A percentile compares a stretch with the other conserved stretches of the same genome.
phyloP scores from a whole-genome alignment of 306 rosid species.

The Rosa persica region DNA sequence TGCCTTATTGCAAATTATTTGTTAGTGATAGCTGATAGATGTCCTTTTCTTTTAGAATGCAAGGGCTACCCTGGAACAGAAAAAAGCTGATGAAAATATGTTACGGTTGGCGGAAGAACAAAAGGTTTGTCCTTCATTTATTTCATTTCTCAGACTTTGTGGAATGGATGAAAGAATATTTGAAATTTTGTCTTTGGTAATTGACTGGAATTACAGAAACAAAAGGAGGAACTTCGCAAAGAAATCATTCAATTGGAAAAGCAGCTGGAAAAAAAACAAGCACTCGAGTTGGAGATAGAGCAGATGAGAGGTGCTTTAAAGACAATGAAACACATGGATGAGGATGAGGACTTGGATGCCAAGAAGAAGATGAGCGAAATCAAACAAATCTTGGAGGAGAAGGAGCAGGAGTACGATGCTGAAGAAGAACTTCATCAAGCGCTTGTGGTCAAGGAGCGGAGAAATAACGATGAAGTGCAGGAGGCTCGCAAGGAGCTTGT shows the following conservation, averaged over 20 bases:
- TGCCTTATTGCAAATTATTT: neutral
- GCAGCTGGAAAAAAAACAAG: slow-evolving; percentile 70
- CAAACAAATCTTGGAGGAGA: slow-evolving; percentile 44
- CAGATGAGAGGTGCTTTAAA: slow-evolving; percentile 65
- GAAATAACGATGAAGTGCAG: slow-evolving; percentile 74
- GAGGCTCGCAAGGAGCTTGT: slow-evolving; percentile 77
- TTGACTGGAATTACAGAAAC: slow-evolving; percentile 44
- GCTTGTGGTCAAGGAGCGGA: slow-evolving; percentile 58
- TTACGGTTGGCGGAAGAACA: slow-evolving; percentile 62
- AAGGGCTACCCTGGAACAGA: slow-evolving; percentile 65
- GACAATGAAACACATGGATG: slow-evolving; percentile 70
- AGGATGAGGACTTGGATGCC: slow-evolving; percentile 48
- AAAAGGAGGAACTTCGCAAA: slow-evolving; percentile 55
- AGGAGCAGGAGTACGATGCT: slow-evolving; percentile 53
- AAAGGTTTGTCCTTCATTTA: slow-evolving; percentile 35
- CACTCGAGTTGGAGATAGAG: slow-evolving; percentile 61
- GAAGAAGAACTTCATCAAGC: slow-evolving; percentile 44
- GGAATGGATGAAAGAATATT: neutral
- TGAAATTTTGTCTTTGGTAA: slow-evolving; percentile 4
- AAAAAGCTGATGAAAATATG: slow-evolving; percentile 60
- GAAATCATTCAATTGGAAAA: slow-evolving; percentile 58
- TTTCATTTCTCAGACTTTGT: neutral
- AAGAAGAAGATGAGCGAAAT: slow-evolving; percentile 53
- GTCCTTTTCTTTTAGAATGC: slow-evolving; percentile 44
- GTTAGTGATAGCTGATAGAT: neutral